Percentiles rank a stretch among this genome's conserved stretches.
Conservation (phyloP, 2,329 filamentous ascomycete species). For the Spiromastix sp. region DNA sequence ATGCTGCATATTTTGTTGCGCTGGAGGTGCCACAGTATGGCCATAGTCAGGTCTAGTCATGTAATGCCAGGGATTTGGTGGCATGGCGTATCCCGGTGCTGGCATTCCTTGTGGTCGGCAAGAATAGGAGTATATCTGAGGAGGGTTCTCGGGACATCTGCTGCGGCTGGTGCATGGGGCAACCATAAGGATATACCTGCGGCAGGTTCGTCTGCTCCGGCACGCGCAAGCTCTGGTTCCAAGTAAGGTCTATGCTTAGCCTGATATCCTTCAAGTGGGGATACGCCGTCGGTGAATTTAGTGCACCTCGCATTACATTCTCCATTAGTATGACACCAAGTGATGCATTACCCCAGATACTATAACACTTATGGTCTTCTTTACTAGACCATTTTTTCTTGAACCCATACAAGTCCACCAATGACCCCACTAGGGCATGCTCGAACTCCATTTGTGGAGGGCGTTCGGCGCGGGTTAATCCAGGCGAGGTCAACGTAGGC, state of each 20-base stretch:
- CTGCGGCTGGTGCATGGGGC: conserved; percentile 25
- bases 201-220: conserved; percentile 34
- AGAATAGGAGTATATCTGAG: no score
- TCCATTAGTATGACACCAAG: conserved; percentile 83
- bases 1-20: no score
- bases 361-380: conserved; percentile 83
- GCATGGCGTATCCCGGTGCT: no score
- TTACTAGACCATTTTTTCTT: conserved; percentile 71
- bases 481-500: conserved; percentile 23
- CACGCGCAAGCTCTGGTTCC: conserved; percentile 56
- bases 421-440: conserved; percentile 62
- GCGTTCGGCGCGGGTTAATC: conserved; percentile 24
- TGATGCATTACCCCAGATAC: conserved; percentile 69
- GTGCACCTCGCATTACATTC: conserved; percentile 56
- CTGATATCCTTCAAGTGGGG: conserved; percentile 40
- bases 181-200: conserved; percentile 32
- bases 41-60: no score
- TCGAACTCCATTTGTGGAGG: conserved; percentile 37
- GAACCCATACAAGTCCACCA: conserved; percentile 85
- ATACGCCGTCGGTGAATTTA: conserved; percentile 50
- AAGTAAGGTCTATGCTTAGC: conserved; percentile 49
- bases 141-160: conserved; percentile 20
- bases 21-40: no score
- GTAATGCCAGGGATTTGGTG: no score
- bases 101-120: no score